Evolutionary conservation across 352 stramenopile species (phyloP).

Genomic region (Phytophthora citricola): DNA sequence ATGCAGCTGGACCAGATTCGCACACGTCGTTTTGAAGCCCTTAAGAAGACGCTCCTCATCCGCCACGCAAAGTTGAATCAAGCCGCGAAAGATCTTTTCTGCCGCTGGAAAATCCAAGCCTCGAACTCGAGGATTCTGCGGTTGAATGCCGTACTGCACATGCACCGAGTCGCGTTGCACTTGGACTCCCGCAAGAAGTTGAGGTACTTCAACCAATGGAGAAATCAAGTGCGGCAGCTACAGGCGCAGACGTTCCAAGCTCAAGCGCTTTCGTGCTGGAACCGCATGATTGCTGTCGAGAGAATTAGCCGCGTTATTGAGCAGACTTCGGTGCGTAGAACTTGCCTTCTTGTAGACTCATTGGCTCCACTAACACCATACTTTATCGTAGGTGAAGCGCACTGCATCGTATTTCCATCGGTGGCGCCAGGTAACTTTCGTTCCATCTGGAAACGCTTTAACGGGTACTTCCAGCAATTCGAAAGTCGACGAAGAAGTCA

Average conservation of each 20-base stretch:
- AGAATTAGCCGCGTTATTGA: constrained; percentile 56
- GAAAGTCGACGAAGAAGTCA: constrained; percentile 33
- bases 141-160: constrained; percentile 49
- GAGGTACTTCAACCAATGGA: constrained; percentile 49
- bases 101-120: constrained; percentile 50
- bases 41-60: constrained; percentile 71
- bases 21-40: constrained; percentile 63
- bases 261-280: constrained; percentile 63
- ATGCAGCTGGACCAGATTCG: constrained; percentile 71
- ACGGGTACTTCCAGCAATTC: neutral
- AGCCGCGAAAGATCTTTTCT: constrained; percentile 39
- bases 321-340: constrained; percentile 40
- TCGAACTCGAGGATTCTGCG: constrained; percentile 34
- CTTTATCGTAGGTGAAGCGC: constrained; percentile 42
- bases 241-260: constrained; percentile 49
- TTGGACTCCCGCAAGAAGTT: constrained; percentile 43
- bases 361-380: constrained; percentile 2
- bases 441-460: neutral
- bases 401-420: constrained; percentile 43
- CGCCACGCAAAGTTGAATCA: constrained; percentile 49
- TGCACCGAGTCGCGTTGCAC: constrained; percentile 46
- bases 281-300: constrained; percentile 72
- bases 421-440: constrained; percentile 33
- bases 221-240: constrained; percentile 40
- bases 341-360: neutral